Evolutionary conservation across 202 grass and related monocot species (phyloP).

Genomic region (Alloteropsis angusta): DNA sequence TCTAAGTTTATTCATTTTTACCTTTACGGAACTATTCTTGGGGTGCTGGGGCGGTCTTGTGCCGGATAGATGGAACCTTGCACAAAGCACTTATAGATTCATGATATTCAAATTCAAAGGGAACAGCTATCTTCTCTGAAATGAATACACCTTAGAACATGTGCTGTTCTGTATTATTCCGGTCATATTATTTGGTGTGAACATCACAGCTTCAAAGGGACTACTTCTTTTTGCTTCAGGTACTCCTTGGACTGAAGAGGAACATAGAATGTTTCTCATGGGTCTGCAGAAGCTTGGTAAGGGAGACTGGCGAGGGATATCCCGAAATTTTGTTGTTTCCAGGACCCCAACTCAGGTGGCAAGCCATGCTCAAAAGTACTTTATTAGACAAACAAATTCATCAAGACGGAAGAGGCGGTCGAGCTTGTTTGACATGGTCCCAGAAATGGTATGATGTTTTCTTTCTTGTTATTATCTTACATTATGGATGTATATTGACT

Average conservation of each 20-base stretch:
- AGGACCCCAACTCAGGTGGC: constrained; percentile 95
- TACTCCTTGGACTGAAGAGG: constrained; percentile 92
- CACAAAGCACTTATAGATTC: not conserved
- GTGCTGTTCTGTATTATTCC: not conserved
- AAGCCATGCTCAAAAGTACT: constrained; percentile 95
- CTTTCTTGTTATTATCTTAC: not conserved
- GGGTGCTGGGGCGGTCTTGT: not conserved
- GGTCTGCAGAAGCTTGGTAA: constrained; percentile 85
- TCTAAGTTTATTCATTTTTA: not conserved
- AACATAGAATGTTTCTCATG: constrained; percentile 80
- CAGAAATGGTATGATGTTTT: constrained; percentile 48
- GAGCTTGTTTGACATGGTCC: constrained; percentile 90
- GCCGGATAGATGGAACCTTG: not conserved
- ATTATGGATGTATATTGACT: not conserved
- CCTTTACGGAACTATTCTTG: not conserved
- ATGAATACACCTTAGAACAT: not conserved
- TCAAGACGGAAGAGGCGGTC: constrained; percentile 80
- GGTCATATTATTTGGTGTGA: not conserved
- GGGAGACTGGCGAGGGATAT: constrained; percentile 92
- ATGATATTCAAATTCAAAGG: not conserved
- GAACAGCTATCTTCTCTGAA: not conserved
- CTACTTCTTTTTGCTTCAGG: constrained; percentile 41
- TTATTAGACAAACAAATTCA: constrained; percentile 79
- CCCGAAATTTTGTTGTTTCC: constrained; percentile 72
- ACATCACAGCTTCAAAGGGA: not conserved